Conservation (phyloP, 2,329 filamentous ascomycete genomes). For the Furcasterigmium sp. region DNA sequence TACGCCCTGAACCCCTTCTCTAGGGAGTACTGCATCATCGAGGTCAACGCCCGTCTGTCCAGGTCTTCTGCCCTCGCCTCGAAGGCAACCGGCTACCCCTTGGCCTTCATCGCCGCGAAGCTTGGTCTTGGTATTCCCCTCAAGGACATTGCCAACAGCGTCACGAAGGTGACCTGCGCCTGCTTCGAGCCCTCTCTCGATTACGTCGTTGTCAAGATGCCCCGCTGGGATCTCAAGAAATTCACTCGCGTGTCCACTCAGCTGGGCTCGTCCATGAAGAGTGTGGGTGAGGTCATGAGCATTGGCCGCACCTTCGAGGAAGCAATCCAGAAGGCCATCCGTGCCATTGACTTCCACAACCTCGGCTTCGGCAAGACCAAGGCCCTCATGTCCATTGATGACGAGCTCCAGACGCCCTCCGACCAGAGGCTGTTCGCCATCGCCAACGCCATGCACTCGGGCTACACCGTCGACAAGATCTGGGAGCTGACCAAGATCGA, state of each 20-base stretch:
- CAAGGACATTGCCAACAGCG: slow-evolving; percentile 93
- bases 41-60: slow-evolving; percentile 95
- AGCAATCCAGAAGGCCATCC: slow-evolving; percentile 96
- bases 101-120: slow-evolving; percentile 96
- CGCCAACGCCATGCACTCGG: slow-evolving; percentile 92
- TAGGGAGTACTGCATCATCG: slow-evolving; percentile 96
- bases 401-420: slow-evolving; percentile 93
- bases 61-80: slow-evolving; percentile 93
- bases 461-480: slow-evolving; percentile 93
- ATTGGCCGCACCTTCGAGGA: slow-evolving; percentile 97
- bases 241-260: slow-evolving; percentile 95
- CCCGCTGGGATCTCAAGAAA: slow-evolving; percentile 97
- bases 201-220: slow-evolving; percentile 98
- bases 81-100: slow-evolving; percentile 92
- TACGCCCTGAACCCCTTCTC: slow-evolving; percentile 96
- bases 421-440: slow-evolving; percentile 97
- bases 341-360: slow-evolving; percentile 91
- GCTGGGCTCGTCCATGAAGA: slow-evolving; percentile 98
- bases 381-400: slow-evolving; percentile 91
- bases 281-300: slow-evolving; percentile 98
- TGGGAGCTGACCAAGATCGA: slow-evolving; percentile 98
- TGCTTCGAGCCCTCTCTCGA: slow-evolving; percentile 98
- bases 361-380: slow-evolving; percentile 89
- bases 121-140: slow-evolving; percentile 89
- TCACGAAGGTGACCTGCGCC: slow-evolving; percentile 91